Base-by-base conservation (phyloP, 495 filamentous ascomycete species). In the Evansstolkia leycettana region DNA sequence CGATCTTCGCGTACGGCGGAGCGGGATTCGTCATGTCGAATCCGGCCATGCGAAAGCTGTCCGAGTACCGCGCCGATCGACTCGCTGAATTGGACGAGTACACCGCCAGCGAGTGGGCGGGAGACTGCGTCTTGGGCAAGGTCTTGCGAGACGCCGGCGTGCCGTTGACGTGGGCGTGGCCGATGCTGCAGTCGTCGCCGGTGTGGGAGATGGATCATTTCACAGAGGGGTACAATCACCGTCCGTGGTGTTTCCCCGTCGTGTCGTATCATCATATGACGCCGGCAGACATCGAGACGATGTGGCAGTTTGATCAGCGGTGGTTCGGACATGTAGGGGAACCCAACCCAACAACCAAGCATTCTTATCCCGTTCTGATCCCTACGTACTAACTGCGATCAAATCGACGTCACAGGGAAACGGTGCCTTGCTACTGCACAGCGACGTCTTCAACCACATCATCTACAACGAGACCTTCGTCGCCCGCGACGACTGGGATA, bases 1-100 rank as follows among this genome's bases (percentile, higher is more conserved):
- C 47, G 28, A 53, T 45, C 8, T 84, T 82, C 39, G 78, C 65
- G n/a, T 77, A 82, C 43, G 76, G 78, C 13, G 80, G 78, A 5
- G 72, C 69, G 1, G 80, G 80, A 0, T 75, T 80, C 39, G 46
- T 82, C 3, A 43, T 83, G 13, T 49, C 60, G 0, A 33, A 50
- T 25, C 45, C 51, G 9, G 62, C 60, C 3, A 47, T 65, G 36
- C 45, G 49, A 31, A 31, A 36, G 0, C 50, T 59, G 7, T 46
- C 40, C 0, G 39, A 50, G 17, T 39, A 47, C 27, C 31, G 50
- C n/a, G 32, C 27, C 57, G 11, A 30, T 38, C 17, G 24, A 20
- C 2, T 4, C 9, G 20, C 25, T 17, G 24, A 43, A 60, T 30
- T 65, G 60, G n/a, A n/a, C n/a, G n/a, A n/a, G n/a, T n/a, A n/a